Conservation (phyloP, 345 rosid species). For the Bruguiera gymnorhiza region DNA sequence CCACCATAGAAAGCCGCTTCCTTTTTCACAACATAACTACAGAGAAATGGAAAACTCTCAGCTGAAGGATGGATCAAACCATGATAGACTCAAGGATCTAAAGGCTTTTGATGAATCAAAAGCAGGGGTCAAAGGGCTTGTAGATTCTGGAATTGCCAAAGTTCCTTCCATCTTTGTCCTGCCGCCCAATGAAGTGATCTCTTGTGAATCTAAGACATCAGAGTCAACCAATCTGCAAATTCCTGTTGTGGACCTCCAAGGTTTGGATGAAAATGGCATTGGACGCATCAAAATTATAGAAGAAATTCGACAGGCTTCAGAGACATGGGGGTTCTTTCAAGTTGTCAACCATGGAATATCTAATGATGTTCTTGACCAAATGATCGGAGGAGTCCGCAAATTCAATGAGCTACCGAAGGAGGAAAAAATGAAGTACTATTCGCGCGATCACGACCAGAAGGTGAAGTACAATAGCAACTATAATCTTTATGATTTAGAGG, state of each 20-base stretch:
- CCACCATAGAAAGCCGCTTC: too few species aligned
- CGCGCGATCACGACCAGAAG: slow-evolving; percentile 5
- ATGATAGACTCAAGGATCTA: background rate
- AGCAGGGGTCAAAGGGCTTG: slow-evolving; percentile 2
- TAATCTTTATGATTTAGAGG: slow-evolving; percentile 9
- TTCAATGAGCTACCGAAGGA: slow-evolving; percentile 22
- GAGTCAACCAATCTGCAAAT: background rate
- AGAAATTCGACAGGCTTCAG: background rate
- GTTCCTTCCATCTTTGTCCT: background rate
- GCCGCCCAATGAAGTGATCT: background rate
- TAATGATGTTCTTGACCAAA: background rate
- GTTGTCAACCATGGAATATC: slow-evolving; percentile 25
- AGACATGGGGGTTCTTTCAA: slow-evolving; percentile 7
- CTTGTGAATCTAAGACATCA: background rate
- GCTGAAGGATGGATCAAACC: background rate
- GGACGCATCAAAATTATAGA: background rate
- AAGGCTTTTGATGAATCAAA: slow-evolving; percentile 12
- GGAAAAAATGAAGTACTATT: slow-evolving; percentile 16
- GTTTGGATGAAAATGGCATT: background rate
- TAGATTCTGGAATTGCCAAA: background rate
- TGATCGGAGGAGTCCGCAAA: slow-evolving; percentile 10
- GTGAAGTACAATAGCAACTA: slow-evolving; percentile 20
- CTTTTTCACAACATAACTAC: background rate
- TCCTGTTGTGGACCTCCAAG: slow-evolving; percentile 14
- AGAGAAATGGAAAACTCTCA: background rate